Percentiles rank a stretch among this genome's conserved stretches.
phyloP scores from a whole-genome alignment of 73 alveolate species.

The Uronychia setigera region DNA sequence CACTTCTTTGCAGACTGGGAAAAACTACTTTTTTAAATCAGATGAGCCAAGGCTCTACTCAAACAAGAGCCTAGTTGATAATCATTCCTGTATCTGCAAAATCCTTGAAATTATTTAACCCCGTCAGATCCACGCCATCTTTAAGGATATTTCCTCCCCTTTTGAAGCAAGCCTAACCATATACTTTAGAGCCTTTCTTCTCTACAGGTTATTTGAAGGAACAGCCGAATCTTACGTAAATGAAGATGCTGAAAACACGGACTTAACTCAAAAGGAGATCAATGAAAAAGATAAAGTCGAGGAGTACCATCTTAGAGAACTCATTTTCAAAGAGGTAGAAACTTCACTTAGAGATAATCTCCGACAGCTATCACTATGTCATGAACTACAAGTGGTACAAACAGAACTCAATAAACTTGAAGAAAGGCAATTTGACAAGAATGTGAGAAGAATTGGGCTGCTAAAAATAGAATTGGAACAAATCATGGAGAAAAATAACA shows the following conservation, averaged over 20 bases:
- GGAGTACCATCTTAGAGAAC: slow-evolving; percentile 64
- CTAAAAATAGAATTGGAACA: slow-evolving; percentile 62
- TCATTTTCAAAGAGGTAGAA: slow-evolving; percentile 69
- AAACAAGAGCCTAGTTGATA: slow-evolving; percentile 69
- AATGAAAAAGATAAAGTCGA: too few relatives aligned
- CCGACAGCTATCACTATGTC: slow-evolving; percentile 9
- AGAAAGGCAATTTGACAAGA: slow-evolving; percentile 64
- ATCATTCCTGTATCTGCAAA: slow-evolving; percentile 45
- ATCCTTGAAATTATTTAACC: too few relatives aligned
- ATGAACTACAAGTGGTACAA: slow-evolving; percentile 12
- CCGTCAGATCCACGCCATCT: slow-evolving; percentile 51
- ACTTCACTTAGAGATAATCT: slow-evolving; percentile 69
- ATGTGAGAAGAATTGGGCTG: slow-evolving; percentile 55
- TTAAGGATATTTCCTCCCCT: slow-evolving; percentile 66
- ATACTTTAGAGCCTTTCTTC: slow-evolving; percentile 53
- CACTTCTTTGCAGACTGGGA: slow-evolving; percentile 71
- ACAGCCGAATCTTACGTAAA: neutral
- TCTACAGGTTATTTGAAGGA: slow-evolving; percentile 37
- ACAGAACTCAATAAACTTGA: slow-evolving; percentile 54
- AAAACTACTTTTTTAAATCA: slow-evolving; percentile 73
- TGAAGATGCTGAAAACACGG: slow-evolving; percentile 69
- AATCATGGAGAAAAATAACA: slow-evolving; percentile 57
- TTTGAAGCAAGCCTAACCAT: slow-evolving; percentile 59
- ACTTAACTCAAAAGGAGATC: slow-evolving; percentile 63
- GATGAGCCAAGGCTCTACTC: slow-evolving; percentile 72